Percentiles rank a stretch among this genome's conserved stretches.
phyloP scores from a whole-genome alignment of 768 basidiomycete genomes.

The Naganishia vishniacii region DNA sequence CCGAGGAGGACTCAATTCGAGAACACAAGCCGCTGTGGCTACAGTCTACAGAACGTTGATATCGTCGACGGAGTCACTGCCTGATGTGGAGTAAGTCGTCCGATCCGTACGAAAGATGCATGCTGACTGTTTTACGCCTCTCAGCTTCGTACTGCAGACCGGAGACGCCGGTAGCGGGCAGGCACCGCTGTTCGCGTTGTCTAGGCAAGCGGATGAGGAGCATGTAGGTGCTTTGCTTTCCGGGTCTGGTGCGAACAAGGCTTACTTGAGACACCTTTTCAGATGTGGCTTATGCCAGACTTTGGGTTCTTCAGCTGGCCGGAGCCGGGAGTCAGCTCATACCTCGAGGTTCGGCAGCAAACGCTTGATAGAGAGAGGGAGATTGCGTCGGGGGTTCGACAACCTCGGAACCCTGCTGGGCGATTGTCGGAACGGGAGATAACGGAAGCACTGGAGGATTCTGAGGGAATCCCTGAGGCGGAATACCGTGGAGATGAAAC shows the following conservation, averaged over 20 bases:
- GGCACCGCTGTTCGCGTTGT: conserved; percentile 33
- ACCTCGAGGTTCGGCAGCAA: conserved; percentile 27
- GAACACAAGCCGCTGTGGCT: conserved; percentile 31
- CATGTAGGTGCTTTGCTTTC: neutral
- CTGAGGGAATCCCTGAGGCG: neutral
- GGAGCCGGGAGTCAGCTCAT: conserved; percentile 32
- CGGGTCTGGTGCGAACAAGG: neutral
- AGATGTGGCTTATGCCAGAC: conserved; percentile 43
- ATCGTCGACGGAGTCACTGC: conserved; percentile 33
- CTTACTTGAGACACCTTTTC: neutral
- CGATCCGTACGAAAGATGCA: neutral
- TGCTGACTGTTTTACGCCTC: neutral
- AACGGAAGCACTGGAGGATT: neutral
- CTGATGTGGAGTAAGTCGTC: conserved; percentile 34
- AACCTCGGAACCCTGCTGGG: too few species aligned
- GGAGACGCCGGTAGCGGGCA: conserved; percentile 33
- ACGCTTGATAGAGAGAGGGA: conserved; percentile 29
- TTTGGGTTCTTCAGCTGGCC: conserved; percentile 39
- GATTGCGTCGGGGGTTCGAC: conserved; percentile 19
- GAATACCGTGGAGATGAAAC: neutral
- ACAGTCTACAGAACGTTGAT: conserved; percentile 30
- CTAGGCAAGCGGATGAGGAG: conserved; percentile 30
- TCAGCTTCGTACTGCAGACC: conserved; percentile 34
- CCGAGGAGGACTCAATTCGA: conserved; percentile 30
- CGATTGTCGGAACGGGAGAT: too few species aligned